A percentile compares a stretch with the other conserved stretches of the same genome.
phyloP scores from a whole-genome alignment of 805 yeast species.

The Candida suzukii region DNA sequence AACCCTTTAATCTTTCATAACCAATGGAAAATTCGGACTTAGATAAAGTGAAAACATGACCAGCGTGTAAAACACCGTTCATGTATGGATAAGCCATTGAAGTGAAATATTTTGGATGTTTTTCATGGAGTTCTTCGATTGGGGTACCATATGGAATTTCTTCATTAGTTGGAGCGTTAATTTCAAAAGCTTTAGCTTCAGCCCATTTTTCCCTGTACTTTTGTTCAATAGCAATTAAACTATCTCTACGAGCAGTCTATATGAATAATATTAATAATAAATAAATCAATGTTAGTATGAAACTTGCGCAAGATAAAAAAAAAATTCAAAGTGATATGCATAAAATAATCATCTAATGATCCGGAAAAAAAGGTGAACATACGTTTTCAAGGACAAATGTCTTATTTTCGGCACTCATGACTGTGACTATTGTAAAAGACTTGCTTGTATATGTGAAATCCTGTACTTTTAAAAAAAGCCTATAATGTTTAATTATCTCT shows the following conservation, averaged over 20 bases:
- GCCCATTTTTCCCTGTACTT: slow-evolving; percentile 85
- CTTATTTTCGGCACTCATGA: slow-evolving; percentile 21
- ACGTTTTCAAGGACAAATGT: slow-evolving; percentile 36
- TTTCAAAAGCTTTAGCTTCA: slow-evolving; percentile 78
- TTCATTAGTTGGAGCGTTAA: slow-evolving; percentile 76
- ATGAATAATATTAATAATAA: too few species aligned
- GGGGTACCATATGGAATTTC: slow-evolving; percentile 50
- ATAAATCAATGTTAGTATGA: background rate
- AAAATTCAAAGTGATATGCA: slow-evolving; percentile 3
- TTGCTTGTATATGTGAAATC: too few species aligned
- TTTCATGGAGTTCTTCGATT: slow-evolving; percentile 64
- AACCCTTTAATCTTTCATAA: slow-evolving; percentile 91
- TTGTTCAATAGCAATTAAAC: slow-evolving; percentile 80
- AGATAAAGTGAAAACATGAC: slow-evolving; percentile 92
- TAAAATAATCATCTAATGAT: background rate
- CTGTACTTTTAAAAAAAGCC: too few species aligned
- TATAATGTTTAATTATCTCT: too few species aligned
- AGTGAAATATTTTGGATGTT: slow-evolving; percentile 80
- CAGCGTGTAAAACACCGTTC: slow-evolving; percentile 98
- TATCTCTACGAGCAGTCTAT: slow-evolving; percentile 93
- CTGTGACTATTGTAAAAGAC: too few species aligned
- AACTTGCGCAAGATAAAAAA: background rate
- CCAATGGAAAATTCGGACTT: slow-evolving; percentile 91
- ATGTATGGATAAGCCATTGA: slow-evolving; percentile 98
- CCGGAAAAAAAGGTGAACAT: slow-evolving; percentile 6